These are phyloP conservation scores for Chaetomium cochliodes DNA, from an alignment of 495 filamentous ascomycete genomes.

Conservation along the genomic window DNA sequence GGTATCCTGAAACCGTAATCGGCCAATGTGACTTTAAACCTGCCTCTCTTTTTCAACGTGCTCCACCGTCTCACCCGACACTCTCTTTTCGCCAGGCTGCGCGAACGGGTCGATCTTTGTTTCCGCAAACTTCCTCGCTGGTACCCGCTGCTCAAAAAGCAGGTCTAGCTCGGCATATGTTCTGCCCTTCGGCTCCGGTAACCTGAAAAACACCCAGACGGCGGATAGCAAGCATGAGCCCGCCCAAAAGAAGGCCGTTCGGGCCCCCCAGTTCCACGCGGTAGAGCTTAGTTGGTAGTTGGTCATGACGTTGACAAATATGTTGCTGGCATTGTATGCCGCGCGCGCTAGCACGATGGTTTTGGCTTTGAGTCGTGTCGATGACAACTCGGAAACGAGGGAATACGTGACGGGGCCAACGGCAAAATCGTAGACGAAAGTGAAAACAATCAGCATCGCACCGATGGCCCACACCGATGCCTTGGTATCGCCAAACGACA, in stretches of 20 bases:
- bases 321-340: conserved; percentile 51
- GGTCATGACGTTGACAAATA: conserved; percentile 49
- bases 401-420: conserved; percentile 58
- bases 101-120: conserved; percentile 35
- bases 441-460: conserved; percentile 51
- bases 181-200: conserved; percentile 41
- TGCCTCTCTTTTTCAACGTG: not conserved
- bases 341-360: conserved; percentile 55
- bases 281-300: conserved; percentile 51
- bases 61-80: not conserved
- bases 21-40: not conserved
- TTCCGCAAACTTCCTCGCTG: conserved; percentile 42
- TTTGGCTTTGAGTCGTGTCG: conserved; percentile 54
- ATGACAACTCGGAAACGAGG: conserved; percentile 54
- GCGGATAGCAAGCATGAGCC: conserved; percentile 45
- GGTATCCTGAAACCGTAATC: too few relatives aligned
- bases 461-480: conserved; percentile 43
- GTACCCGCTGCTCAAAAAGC: conserved; percentile 46
- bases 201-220: conserved; percentile 38
- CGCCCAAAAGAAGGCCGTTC: conserved; percentile 54
- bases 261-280: conserved; percentile 53
- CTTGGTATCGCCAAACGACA: conserved; percentile 29
- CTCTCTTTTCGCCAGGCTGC: not conserved
- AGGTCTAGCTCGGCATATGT: conserved; percentile 53
- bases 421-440: conserved; percentile 54